A percentile compares a stretch with the other conserved stretches of the same genome.
Evolutionary conservation across 1,139 yeast species (phyloP).

Genomic region (Suhomyces kunorum): DNA sequence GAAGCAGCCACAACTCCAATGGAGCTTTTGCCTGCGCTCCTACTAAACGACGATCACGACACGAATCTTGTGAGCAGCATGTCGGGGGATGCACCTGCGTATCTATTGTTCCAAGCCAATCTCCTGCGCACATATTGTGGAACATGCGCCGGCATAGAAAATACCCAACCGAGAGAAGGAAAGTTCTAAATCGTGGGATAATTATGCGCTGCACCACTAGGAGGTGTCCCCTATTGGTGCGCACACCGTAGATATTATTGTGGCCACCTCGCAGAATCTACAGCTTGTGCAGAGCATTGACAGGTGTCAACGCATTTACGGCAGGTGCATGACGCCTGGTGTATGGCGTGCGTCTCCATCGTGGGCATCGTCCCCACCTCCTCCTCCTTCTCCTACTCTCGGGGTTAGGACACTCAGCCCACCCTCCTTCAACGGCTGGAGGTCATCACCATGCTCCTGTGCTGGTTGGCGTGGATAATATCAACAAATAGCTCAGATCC

Average conservation of each 20-base stretch:
- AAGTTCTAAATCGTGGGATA: constrained; percentile 2
- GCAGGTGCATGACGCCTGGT: not conserved
- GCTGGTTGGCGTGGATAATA: constrained; percentile 1
- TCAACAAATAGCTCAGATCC: constrained; percentile 4
- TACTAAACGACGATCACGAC: not conserved
- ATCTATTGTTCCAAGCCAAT: constrained; percentile 7
- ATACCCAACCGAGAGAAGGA: constrained; percentile 12
- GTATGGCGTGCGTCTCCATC: not conserved
- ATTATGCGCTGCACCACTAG: not conserved
- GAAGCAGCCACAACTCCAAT: no score
- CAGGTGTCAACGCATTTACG: constrained; percentile 6
- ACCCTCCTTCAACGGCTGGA: no score
- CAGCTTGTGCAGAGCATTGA: constrained; percentile 6
- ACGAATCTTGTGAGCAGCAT: constrained; percentile 1
- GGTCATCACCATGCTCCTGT: no score
- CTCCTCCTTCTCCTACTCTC: no score
- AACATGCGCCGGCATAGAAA: constrained; percentile 8
- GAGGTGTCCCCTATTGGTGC: constrained; percentile 4
- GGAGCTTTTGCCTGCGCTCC: no score
- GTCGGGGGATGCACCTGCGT: constrained; percentile 11
- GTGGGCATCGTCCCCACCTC: not conserved
- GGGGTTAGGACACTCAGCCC: no score
- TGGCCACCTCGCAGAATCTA: not conserved
- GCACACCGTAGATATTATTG: constrained; percentile 2
- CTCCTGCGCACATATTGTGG: constrained; percentile 7